These are phyloP conservation scores for Kazachstania sp. DNA, from an alignment of 1,139 yeast genomes.

Conservation along the genomic window DNA sequence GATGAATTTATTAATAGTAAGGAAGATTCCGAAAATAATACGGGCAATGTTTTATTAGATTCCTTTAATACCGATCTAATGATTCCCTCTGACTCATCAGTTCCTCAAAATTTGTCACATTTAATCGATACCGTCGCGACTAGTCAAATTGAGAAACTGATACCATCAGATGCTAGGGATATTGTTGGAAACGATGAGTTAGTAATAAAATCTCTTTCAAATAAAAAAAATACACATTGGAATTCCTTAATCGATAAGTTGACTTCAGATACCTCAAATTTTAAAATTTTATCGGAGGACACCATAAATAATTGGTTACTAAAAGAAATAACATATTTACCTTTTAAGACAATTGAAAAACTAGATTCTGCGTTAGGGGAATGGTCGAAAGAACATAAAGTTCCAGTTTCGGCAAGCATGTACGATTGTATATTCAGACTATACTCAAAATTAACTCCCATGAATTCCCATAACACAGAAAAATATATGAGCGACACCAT, in stretches of 20 bases:
- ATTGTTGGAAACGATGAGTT: constrained; percentile 40
- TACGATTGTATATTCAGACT: constrained; percentile 41
- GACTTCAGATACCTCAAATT: constrained; percentile 34
- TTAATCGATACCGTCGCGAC: constrained; percentile 13
- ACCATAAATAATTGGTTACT: constrained; percentile 39
- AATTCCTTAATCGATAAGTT: constrained; percentile 42
- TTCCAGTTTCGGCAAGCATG: constrained; percentile 32
- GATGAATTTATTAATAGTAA: background rate
- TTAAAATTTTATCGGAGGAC: constrained; percentile 32
- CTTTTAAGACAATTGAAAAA: constrained; percentile 34
- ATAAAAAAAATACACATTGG: constrained; percentile 48
- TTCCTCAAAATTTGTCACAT: constrained; percentile 13
- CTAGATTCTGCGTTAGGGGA: constrained; percentile 33
- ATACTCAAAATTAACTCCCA: constrained; percentile 15
- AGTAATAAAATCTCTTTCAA: constrained; percentile 37
- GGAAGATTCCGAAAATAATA: constrained; percentile 12
- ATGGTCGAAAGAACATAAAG: constrained; percentile 31
- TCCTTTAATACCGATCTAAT: background rate
- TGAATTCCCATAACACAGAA: constrained; percentile 14
- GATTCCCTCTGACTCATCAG: constrained; percentile 1
- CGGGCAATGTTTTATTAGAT: constrained; percentile 26
- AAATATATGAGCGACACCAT: constrained; percentile 30
- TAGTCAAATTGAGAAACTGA: constrained; percentile 13
- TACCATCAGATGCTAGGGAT: constrained; percentile 40
- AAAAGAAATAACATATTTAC: constrained; percentile 37